Conservation (phyloP, 1,284 basidiomycete genomes). For the Macrocybe sp. region DNA sequence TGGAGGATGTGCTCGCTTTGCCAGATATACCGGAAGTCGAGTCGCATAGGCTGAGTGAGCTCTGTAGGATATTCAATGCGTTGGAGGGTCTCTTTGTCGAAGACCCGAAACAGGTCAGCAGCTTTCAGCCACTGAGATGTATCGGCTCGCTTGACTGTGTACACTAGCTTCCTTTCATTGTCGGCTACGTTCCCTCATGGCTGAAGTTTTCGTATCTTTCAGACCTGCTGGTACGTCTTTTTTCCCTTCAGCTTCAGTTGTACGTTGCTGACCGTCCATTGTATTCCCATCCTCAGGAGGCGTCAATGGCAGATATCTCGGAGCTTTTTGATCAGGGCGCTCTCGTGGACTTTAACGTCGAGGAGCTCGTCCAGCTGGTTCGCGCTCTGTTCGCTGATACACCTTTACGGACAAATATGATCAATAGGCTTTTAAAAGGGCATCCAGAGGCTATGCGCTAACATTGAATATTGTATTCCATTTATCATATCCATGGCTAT, state of each 20-base stretch:
- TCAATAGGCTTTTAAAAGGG: slow-evolving; percentile 63
- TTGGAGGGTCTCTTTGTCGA: slow-evolving; percentile 81
- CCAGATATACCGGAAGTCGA: slow-evolving; percentile 91
- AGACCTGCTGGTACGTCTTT: slow-evolving; percentile 72
- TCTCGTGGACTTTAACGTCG: slow-evolving; percentile 84
- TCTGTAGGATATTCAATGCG: slow-evolving; percentile 75
- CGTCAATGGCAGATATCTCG: slow-evolving; percentile 89
- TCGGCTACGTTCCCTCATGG: slow-evolving; percentile 85
- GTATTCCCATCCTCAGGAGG: slow-evolving; percentile 52
- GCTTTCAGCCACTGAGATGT: background rate
- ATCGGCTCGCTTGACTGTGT: slow-evolving; percentile 3
- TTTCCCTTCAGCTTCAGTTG: background rate
- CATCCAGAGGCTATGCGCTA: slow-evolving; percentile 34
- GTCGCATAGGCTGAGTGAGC: slow-evolving; percentile 77
- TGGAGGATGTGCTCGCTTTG: slow-evolving; percentile 74
- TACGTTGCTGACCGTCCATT: slow-evolving; percentile 5
- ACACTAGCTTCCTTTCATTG: slow-evolving; percentile 59
- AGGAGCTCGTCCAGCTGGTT: slow-evolving; percentile 81
- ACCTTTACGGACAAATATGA: slow-evolving; percentile 73
- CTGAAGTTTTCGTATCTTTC: slow-evolving; percentile 91
- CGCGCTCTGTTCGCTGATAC: slow-evolving; percentile 90
- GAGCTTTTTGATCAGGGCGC: slow-evolving; percentile 92
- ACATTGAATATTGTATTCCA: too few relatives aligned
- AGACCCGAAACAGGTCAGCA: slow-evolving; percentile 48
- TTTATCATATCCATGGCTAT: too few relatives aligned